A percentile compares a stretch with the other conserved stretches of the same genome.
phyloP scores from a whole-genome alignment of 192 early-diverging fungal genomes.

The Entophlyctis luteolus region DNA sequence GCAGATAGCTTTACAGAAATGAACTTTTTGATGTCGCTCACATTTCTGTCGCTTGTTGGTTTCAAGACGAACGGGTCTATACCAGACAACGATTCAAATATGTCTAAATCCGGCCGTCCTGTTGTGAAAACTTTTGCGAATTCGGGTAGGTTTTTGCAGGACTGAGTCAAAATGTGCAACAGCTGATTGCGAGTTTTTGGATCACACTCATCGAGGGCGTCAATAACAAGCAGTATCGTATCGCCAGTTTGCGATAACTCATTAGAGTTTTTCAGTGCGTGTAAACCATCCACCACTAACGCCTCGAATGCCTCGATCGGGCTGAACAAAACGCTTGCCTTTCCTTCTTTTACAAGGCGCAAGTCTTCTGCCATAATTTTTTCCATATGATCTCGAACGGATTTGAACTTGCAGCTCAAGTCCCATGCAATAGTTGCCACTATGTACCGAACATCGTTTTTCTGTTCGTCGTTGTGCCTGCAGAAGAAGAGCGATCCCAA shows the following conservation, averaged over 20 bases:
- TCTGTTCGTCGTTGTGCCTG: constrained; percentile 22
- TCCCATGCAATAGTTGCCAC: constrained; percentile 10
- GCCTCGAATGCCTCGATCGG: neutral
- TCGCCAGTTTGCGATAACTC: neutral
- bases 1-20: neutral
- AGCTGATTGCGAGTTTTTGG: neutral
- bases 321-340: neutral
- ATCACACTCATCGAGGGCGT: constrained; percentile 25
- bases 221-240: constrained; percentile 20
- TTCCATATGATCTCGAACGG: neutral
- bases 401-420: neutral
- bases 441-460: neutral
- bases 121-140: constrained; percentile 22
- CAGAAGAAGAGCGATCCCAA: constrained; percentile 32
- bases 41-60: neutral
- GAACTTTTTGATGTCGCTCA: neutral
- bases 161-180: neutral
- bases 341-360: neutral
- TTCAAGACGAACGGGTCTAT: constrained; percentile 1
- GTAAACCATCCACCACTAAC: neutral
- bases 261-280: neutral
- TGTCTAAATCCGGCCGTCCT: constrained; percentile 21
- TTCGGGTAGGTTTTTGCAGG: neutral
- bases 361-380: neutral
- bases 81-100: constrained; percentile 1